Conservation (phyloP, 2,329 filamentous ascomycete genomes). For the Alternaria sp. region DNA sequence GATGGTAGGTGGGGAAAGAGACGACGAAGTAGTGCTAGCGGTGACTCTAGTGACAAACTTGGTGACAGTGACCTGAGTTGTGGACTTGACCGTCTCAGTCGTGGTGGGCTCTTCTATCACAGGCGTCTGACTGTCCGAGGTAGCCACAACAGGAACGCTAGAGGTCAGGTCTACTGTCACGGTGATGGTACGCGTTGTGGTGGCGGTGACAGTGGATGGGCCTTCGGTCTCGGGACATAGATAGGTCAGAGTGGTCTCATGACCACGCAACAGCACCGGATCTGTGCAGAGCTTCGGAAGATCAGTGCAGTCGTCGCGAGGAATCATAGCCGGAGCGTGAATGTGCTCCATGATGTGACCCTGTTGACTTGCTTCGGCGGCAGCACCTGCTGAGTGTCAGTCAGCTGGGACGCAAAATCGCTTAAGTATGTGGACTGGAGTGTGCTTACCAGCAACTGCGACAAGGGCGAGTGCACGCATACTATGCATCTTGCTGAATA, state of each 20-base stretch:
- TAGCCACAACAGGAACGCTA: neutral
- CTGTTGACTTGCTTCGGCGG: conserved; percentile 15
- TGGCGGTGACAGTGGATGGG: conserved; percentile 26
- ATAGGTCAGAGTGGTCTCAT: conserved; percentile 32
- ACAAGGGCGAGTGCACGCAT: conserved; percentile 18
- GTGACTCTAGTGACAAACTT: neutral
- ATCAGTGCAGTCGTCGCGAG: conserved; percentile 21
- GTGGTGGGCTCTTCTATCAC: conserved; percentile 15
- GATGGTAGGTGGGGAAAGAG: neutral
- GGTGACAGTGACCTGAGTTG: conserved; percentile 11
- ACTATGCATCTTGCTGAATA: conserved; percentile 13
- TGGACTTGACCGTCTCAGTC: conserved; percentile 28
- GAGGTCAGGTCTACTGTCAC: neutral
- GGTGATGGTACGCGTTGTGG: conserved; percentile 26
- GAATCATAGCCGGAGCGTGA: conserved; percentile 8
- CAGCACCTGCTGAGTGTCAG: conserved; percentile 13
- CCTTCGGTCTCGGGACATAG: conserved; percentile 26
- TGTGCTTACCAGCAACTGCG: conserved; percentile 20
- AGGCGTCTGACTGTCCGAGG: neutral
- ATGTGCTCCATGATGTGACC: conserved; percentile 10
- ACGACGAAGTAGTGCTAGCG: neutral
- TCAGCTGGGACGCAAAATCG: neutral
- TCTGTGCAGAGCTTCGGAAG: conserved; percentile 34
- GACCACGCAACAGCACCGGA: conserved; percentile 23
- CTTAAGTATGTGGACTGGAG: neutral